Evolutionary conservation across 768 basidiomycete species (phyloP), one percentile per base, ranked within the genome.

Genomic region (Basidioascus undulatus): DNA sequence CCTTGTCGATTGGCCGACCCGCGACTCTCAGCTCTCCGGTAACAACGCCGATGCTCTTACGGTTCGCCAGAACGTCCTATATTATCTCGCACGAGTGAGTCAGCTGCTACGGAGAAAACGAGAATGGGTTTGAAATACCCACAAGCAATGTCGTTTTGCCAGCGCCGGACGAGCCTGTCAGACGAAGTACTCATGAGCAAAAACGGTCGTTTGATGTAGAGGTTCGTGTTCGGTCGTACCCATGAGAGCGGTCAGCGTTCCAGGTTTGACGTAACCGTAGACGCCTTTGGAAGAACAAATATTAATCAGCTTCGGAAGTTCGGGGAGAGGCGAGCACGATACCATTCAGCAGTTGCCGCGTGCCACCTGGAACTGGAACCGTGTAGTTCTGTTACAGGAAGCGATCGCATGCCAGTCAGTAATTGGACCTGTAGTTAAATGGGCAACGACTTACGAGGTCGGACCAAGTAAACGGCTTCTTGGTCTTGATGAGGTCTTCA

Each of bases 171-270:
- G 75, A 74, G 45, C 82, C n/a, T n/a, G n/a, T n/a, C n/a, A n/a
- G n/a, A n/a, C n/a, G n/a, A n/a, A n/a, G n/a, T n/a, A n/a, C n/a
- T n/a, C n/a, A n/a, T n/a, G n/a, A n/a, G n/a, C n/a, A n/a, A n/a
- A n/a, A n/a, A n/a, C n/a, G n/a, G n/a, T n/a, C n/a, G n/a, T n/a
- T n/a, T n/a, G n/a, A n/a, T n/a, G n/a, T n/a, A n/a, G n/a, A n/a
- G n/a, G n/a, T n/a, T n/a, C n/a, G n/a, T n/a, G n/a, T n/a, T n/a
- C n/a, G n/a, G n/a, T n/a, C n/a, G n/a, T n/a, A n/a, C n/a, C 82
- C 80, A 87, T 82, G 10, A 87, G 64, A 1, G 81, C 83, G 0
- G 82, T 83, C 45, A 34, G 70, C 55, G 73, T 81, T 5, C 83
- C 82, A 0, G 81, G 83, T 9, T 69, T 70, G 16, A 81, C 79